Base-by-base conservation (phyloP, 148 eudicot genomes). In the Oxyria digyna region DNA sequence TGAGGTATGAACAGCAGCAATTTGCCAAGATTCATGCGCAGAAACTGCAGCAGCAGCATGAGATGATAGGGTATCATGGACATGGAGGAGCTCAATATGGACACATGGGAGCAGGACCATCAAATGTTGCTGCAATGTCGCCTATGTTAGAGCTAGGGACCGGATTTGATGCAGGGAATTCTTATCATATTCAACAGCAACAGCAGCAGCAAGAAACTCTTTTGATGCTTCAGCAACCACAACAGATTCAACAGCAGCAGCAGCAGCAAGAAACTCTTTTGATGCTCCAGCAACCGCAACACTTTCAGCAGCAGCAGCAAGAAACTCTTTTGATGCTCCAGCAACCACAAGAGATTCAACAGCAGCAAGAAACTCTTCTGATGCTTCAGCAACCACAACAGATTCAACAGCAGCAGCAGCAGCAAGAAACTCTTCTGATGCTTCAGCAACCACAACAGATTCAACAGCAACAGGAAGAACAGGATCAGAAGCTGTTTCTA, bases 1-100 rank as follows among this genome's bases (percentile, higher is more conserved):
- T 83, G 73, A 82, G 40, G 59, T 84, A 74, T 63, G 87, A 85
- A 72, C 84, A 82, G 18, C 86, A 82, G 18, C 86, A 82, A 27
- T 85, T 77, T 17, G 84, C 74, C 8, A 69, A 62, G 11, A 15
- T 31, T 2, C 23, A 63, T 13, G 33, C 66, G 0, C 73, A 74
- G 2, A 71, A 73, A 15, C 79, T 71, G 9, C 89, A 80, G 24
- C 76, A 83, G 64, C 79, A 73, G 8, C 86, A 78, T 21, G 77
- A 83, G 59, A 27, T 82, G 5, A 50, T 74, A 70, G 79, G 82
- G 71, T 87, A 76, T 24, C 78, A 71, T 32, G 68, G 52, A n/a
- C n/a, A n/a, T n/a, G n/a, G n/a, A n/a, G n/a, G n/a, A 4, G 43
- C 68, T 1, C 21, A 27, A 27, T 65, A 15, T 65, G 42, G 42